phyloP scores from a whole-genome alignment of 208 protist genomes.

The Leishmania martiniquensis region DNA sequence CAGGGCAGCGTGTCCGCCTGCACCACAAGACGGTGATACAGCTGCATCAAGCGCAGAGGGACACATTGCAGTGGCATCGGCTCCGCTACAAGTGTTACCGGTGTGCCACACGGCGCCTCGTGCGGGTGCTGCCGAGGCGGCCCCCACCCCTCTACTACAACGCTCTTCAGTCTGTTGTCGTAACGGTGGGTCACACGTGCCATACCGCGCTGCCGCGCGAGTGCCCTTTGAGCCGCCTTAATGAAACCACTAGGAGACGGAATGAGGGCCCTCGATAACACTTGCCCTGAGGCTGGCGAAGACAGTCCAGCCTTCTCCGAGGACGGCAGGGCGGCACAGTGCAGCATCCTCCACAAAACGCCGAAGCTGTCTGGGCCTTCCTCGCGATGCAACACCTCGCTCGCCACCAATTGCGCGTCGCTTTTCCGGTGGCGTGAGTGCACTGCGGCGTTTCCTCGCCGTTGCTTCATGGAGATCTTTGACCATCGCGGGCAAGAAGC shows the following conservation, averaged over 20 bases:
- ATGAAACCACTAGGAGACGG: constrained; percentile 5
- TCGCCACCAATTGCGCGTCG: neutral
- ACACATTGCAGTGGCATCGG: constrained; percentile 11
- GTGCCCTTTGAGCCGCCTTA: neutral
- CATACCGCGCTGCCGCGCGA: constrained; percentile 6
- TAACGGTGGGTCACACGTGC: constrained; percentile 5
- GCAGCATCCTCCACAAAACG: constrained; percentile 9
- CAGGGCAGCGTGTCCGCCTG: neutral
- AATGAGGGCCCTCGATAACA: neutral
- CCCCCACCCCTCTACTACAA: constrained; percentile 10
- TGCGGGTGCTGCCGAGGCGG: neutral
- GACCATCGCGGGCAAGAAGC: neutral
- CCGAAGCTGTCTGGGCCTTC: constrained; percentile 11
- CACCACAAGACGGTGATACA: neutral
- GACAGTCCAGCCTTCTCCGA: neutral
- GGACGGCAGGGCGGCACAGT: neutral
- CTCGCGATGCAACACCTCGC: constrained; percentile 8
- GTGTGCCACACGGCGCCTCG: neutral
- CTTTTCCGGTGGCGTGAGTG: neutral
- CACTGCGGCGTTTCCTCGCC: neutral
- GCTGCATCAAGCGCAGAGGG: constrained; percentile 2
- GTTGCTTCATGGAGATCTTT: neutral
- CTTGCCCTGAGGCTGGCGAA: neutral
- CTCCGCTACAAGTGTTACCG: neutral
- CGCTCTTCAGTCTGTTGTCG: neutral